Conservation (phyloP, 441 rosid species). For the Breynia disticha region DNA sequence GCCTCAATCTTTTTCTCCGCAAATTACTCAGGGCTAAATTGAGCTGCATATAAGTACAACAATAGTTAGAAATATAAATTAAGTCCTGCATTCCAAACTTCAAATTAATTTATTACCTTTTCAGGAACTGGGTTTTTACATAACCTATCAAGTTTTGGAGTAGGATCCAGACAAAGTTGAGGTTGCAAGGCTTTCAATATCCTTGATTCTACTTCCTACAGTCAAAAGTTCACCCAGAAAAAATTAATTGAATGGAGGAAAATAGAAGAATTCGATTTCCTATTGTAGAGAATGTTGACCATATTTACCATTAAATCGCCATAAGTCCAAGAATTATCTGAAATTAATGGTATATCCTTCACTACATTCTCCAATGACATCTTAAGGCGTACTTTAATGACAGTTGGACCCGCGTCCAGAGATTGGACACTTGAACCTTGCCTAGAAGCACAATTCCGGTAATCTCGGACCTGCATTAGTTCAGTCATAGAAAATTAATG, state of each 20-base stretch:
- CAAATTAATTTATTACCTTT: constrained; percentile 41
- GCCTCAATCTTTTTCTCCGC: constrained; percentile 66
- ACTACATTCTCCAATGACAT: constrained; percentile 90
- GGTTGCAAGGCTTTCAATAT: constrained; percentile 94
- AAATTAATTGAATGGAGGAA: neutral
- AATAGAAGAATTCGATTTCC: constrained; percentile 6
- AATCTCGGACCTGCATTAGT: constrained; percentile 74
- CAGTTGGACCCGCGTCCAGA: constrained; percentile 33
- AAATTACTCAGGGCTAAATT: constrained; percentile 48
- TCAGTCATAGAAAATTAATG: constrained; percentile 5
- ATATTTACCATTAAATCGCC: constrained; percentile 88
- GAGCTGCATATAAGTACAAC: constrained; percentile 48
- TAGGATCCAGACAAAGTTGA: constrained; percentile 81
- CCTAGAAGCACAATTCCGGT: constrained; percentile 44
- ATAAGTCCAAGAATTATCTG: constrained; percentile 84
- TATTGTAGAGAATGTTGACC: constrained; percentile 7
- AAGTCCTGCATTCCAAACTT: constrained; percentile 10
- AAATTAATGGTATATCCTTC: constrained; percentile 77
- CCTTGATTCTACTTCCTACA: constrained; percentile 91
- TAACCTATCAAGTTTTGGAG: constrained; percentile 81
- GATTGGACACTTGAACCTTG: constrained; percentile 34
- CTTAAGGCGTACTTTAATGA: constrained; percentile 56
- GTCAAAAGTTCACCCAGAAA: constrained; percentile 9
- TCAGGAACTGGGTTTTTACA: constrained; percentile 36
- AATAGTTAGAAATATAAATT: constrained; percentile 12